Base-by-base conservation (phyloP, 495 filamentous ascomycete species). In the Parathielavia hyrcaniae region DNA sequence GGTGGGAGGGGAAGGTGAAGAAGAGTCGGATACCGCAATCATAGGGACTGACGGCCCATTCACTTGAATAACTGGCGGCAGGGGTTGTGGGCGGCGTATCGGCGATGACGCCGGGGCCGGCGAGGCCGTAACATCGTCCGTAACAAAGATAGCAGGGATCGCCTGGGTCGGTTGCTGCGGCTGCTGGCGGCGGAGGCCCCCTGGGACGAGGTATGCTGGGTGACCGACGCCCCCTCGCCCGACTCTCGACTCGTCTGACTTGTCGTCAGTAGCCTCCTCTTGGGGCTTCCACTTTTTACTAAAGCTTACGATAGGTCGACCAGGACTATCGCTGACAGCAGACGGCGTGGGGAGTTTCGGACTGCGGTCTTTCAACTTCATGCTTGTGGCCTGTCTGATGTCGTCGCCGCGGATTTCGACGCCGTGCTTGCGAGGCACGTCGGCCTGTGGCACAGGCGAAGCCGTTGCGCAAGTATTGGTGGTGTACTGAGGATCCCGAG, bases 281-380 rank as follows among this genome's bases (percentile, higher is more conserved):
- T 70, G 76, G 55, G 88, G 82, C 73, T 84, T 87, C 90, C 88
- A 93, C 70, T 84, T 77, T 62, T 76, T 77, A 69, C 91, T 82
- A 77, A 96, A 96, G 79, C 91, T 96, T 75, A 96, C 89, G 71
- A 96, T 96, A 51, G 90, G 91, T 64, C 91, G 82, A 53, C 89
- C 88, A 53, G 86, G 83, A 60, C 78, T 85, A 72, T 95, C 84
- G 73, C 88, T 93, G 68, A 96, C 89, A 41, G 88, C 81, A 32
- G 87, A 87, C 63, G 91, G 91, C 65, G 83, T 90, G 5, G 91
- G 91, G 34, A 96, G 73, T 63, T 87, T 92, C 50, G 86, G 73
- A 66, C 91, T 96, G 64, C 90, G 84, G 68, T 96, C 89, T 61
- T 82, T 89, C 56, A 91, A 76, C 68, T 73, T 85, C 80, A 91